A percentile compares a stretch with the other conserved stretches of the same genome.
phyloP scores from a whole-genome alignment of 164 flowering plant genomes.

The Chimonanthus praecox region DNA sequence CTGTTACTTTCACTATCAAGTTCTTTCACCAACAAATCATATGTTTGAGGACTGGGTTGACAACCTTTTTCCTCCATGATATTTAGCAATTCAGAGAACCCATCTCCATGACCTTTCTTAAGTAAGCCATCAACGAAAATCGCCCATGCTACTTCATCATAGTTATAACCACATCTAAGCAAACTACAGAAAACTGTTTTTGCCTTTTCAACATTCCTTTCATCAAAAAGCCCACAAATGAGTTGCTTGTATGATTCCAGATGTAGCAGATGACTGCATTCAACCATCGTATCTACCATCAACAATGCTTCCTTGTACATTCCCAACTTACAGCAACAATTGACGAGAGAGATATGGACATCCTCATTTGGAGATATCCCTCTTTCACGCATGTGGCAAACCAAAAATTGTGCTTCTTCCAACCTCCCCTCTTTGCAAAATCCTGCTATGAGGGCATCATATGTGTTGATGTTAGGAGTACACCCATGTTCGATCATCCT shows the following conservation, averaged over 20 bases:
- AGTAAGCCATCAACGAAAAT: constrained; percentile 75
- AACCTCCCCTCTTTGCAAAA: constrained; percentile 53
- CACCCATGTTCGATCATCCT: constrained; percentile 48
- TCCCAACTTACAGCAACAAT: constrained; percentile 49
- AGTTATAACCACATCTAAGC: constrained; percentile 48
- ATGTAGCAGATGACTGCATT: constrained; percentile 35
- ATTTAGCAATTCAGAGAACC: constrained; percentile 48
- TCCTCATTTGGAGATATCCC: constrained; percentile 51
- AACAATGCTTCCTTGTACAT: constrained; percentile 43
- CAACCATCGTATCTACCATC: constrained; percentile 43
- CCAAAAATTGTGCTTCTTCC: constrained; percentile 46
- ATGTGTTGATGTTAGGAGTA: constrained; percentile 36
- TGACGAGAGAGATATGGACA: constrained; percentile 44
- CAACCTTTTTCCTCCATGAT: constrained; percentile 65
- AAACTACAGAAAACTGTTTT: constrained; percentile 38
- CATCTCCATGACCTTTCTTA: constrained; percentile 44
- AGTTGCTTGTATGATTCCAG: constrained; percentile 56
- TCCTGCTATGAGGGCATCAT: constrained; percentile 44
- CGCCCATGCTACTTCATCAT: constrained; percentile 76
- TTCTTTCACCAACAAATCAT: constrained; percentile 51
- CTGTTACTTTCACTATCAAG: constrained; percentile 16
- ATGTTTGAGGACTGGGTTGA: constrained; percentile 45
- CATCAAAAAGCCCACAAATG: constrained; percentile 55
- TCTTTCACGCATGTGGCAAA: constrained; percentile 39
- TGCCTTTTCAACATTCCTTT: constrained; percentile 44